A percentile compares a stretch with the other conserved stretches of the same genome.
Conservation (phyloP, 768 basidiomycete species). For the Lentinula guzmanii region DNA sequence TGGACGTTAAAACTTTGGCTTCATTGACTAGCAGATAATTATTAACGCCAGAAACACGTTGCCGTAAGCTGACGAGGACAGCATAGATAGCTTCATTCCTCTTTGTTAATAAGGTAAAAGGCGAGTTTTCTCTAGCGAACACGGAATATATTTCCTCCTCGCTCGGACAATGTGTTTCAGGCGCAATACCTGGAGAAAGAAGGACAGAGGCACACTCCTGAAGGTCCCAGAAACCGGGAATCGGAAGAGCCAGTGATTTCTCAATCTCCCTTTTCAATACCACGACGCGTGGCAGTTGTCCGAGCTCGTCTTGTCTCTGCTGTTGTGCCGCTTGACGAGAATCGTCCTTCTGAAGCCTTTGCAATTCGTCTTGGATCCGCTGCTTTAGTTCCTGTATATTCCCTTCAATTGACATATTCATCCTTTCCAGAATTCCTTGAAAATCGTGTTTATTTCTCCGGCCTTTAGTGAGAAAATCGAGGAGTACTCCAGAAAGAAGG, state of each 20-base stretch:
- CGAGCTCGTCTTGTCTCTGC: constrained; percentile 28
- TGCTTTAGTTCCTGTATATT: constrained; percentile 29
- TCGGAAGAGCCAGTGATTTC: constrained; percentile 36
- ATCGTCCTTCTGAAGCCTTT: constrained; percentile 25
- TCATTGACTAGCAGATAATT: constrained; percentile 35
- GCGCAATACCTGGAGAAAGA: constrained; percentile 11
- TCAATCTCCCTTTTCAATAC: constrained; percentile 40
- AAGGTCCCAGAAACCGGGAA: constrained; percentile 45
- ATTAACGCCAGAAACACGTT: constrained; percentile 17
- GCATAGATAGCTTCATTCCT: constrained; percentile 30
- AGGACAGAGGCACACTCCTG: constrained; percentile 30
- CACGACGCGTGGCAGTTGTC: constrained; percentile 38
- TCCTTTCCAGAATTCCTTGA: constrained; percentile 31
- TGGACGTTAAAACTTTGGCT: constrained; percentile 29
- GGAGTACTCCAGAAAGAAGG: constrained; percentile 36
- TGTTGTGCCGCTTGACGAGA: constrained; percentile 13
- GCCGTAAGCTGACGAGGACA: constrained; percentile 27
- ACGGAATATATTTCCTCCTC: constrained; percentile 34
- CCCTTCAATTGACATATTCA: constrained; percentile 31
- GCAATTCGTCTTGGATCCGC: constrained; percentile 29
- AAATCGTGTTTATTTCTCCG: constrained; percentile 29
- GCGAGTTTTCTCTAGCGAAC: constrained; percentile 10
- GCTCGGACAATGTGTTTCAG: constrained; percentile 21
- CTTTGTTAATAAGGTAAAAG: constrained; percentile 21
- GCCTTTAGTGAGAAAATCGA: constrained; percentile 33